phyloP scores from a whole-genome alignment of 805 yeast genomes.

The Saturnispora saitoi region DNA sequence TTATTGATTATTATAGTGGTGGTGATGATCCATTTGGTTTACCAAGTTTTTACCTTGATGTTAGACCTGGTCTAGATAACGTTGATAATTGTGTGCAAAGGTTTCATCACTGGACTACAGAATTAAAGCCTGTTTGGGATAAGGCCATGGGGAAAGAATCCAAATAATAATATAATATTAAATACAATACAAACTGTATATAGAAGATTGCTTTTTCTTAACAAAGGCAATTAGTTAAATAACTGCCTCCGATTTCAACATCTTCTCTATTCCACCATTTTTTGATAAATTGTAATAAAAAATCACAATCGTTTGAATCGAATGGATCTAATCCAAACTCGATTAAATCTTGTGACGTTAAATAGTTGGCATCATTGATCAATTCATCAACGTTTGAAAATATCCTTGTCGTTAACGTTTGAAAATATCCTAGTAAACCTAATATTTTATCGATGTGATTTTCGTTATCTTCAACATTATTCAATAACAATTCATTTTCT shows the following conservation, averaged over 20 bases:
- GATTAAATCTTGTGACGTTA: constrained; percentile 33
- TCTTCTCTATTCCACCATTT: constrained; percentile 41
- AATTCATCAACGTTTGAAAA: constrained; percentile 33
- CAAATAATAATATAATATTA: not conserved
- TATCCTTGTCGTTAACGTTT: constrained; percentile 36
- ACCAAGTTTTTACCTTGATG: constrained; percentile 90
- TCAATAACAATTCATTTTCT: constrained; percentile 28
- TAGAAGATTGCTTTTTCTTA: constrained; percentile 7
- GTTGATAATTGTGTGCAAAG: constrained; percentile 59
- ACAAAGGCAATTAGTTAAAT: constrained; percentile 29
- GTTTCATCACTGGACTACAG: constrained; percentile 45
- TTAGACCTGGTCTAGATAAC: constrained; percentile 87
- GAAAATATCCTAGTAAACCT: constrained; percentile 43
- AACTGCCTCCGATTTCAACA: constrained; percentile 35
- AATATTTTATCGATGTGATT: constrained; percentile 23
- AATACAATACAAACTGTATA: not conserved
- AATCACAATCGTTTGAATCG: constrained; percentile 36
- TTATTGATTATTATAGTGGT: constrained; percentile 88
- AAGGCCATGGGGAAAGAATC: constrained; percentile 54
- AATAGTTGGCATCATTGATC: constrained; percentile 19
- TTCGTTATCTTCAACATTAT: constrained; percentile 17
- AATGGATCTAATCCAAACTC: constrained; percentile 57
- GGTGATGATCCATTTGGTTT: constrained; percentile 83
- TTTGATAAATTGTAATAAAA: constrained; percentile 34
- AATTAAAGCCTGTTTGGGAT: constrained; percentile 51